A percentile compares a stretch with the other conserved stretches of the same genome.
Evolutionary conservation across 2,329 filamentous ascomycete genomes (phyloP).

Genomic region (Endoconidiophora laricicola): DNA sequence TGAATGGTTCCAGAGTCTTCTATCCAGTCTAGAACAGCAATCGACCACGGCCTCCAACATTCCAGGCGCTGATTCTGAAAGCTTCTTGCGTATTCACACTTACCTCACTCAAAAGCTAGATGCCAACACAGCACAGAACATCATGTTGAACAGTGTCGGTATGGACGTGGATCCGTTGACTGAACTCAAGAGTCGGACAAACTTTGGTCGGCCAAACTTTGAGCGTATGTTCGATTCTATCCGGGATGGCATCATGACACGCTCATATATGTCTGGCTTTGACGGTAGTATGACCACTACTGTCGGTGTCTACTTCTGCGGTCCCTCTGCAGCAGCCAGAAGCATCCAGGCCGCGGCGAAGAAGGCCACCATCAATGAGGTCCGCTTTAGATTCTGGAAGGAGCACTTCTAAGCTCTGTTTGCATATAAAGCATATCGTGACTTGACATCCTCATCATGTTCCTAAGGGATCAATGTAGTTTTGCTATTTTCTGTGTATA

Average conservation of each 20-base stretch:
- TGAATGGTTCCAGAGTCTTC: conserved; percentile 81
- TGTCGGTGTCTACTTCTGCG: conserved; percentile 15
- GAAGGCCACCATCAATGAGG: conserved; percentile 54
- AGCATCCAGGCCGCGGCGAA: conserved; percentile 78
- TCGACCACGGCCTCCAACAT: conserved; percentile 42
- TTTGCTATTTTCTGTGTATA: no score
- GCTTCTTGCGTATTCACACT: conserved; percentile 81
- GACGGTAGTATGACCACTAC: conserved; percentile 54
- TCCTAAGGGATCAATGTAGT: no score
- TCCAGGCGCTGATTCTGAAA: conserved; percentile 37
- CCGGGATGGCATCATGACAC: conserved; percentile 61
- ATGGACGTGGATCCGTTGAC: conserved; percentile 66
- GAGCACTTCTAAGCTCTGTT: conserved; percentile 51
- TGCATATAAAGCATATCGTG: no score
- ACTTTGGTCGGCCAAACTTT: conserved; percentile 83
- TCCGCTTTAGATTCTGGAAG: conserved; percentile 97
- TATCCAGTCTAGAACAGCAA: conserved; percentile 67
- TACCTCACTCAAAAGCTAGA: conserved; percentile 78
- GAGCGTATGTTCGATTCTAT: conserved; percentile 54
- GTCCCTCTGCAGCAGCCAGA: conserved; percentile 35
- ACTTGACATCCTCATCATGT: no score
- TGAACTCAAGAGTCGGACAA: conserved; percentile 63
- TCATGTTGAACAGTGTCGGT: conserved; percentile 79
- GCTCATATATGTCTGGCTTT: conserved; percentile 59
- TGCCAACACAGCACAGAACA: conserved; percentile 70